Base-by-base conservation (phyloP, 2,329 filamentous ascomycete species). In the Neophaeococcomyces mojaviensis region DNA sequence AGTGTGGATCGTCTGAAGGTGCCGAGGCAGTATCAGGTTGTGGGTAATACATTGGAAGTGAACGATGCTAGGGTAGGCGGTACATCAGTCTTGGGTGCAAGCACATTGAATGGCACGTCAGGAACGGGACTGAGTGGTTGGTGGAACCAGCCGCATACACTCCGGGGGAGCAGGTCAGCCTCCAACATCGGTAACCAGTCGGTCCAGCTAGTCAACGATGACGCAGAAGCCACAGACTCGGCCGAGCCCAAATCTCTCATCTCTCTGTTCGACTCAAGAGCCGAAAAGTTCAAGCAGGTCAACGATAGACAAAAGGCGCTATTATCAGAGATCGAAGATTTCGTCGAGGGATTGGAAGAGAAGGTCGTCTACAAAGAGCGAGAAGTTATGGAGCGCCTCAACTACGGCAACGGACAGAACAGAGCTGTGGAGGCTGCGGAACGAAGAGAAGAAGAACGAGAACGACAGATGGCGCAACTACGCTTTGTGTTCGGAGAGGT, bases 1-100 rank as follows among this genome's bases (percentile, higher is more conserved):
- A 82, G 82, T 18, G 79, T 86, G 26, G 82, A 88, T 58, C 86
- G 86, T 58, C 71, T 88, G 44, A 81, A 82, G 55, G 71, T 89
- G 13, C 86, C 86, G 1, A 58, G 71, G 39, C 74, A 79, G 53
- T 82, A 78, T 59, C 78, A 81, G 55, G 75, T 77, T 47, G 41
- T 24, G 10, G 62, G 44, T 24, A 49, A 48, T 32, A 44, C 41
- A n/a, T 53, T 30, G 39, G 45, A 13, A 7, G 43, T 20, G n/a
- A 37, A 39, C 18, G 12, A 15, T 32, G 15, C 33, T 19, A 19
- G n/a, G 33, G n/a, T 37, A 15, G 43, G 34, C 13, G 28, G 24
- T 10, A 34, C 36, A 20, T 44, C 41, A 4, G 20, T 37, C 12
- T 22, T 44, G 7, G 41, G 41, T 26, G 15, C 41, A 36, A 44